phyloP scores from a whole-genome alignment of 192 early-diverging fungal species.

The Podila clonocystis region DNA sequence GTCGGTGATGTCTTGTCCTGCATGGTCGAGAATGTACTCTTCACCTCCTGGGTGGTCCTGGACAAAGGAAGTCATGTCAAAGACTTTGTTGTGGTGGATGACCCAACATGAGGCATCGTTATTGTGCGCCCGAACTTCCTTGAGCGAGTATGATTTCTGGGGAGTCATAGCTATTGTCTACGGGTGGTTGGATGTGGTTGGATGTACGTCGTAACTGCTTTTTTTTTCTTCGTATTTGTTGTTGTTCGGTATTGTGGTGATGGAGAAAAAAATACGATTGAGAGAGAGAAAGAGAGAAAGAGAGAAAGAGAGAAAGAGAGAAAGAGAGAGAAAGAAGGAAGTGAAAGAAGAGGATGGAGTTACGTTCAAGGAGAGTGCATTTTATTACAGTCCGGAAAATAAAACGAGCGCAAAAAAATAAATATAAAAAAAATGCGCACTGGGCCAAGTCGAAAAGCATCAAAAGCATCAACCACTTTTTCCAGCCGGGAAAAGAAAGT shows the following conservation, averaged over 20 bases:
- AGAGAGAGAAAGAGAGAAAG: no score
- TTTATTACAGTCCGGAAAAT: neutral
- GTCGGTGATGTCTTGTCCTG: constrained; percentile 83
- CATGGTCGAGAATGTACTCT: constrained; percentile 88
- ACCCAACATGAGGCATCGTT: constrained; percentile 82
- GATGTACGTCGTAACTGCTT: neutral
- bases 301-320: no score
- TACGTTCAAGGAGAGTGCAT: neutral
- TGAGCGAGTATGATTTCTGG: constrained; percentile 53
- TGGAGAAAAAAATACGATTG: neutral
- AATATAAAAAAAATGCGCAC: neutral
- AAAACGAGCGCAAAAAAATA: neutral
- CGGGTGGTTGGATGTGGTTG: no score
- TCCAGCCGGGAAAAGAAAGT: constrained; percentile 2
- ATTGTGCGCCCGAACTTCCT: constrained; percentile 81
- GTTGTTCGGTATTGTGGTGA: neutral
- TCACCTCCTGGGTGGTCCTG: constrained; percentile 94
- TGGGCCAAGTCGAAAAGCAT: neutral
- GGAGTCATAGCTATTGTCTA: constrained; percentile 2
- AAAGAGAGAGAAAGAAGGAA: neutral
- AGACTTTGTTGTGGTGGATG: constrained; percentile 81
- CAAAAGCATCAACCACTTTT: neutral
- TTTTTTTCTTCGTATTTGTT: neutral
- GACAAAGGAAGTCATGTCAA: constrained; percentile 89
- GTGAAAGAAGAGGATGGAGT: neutral